Conservation (phyloP, 2,329 filamentous ascomycete species). For the Diplodia scrobiculata region DNA sequence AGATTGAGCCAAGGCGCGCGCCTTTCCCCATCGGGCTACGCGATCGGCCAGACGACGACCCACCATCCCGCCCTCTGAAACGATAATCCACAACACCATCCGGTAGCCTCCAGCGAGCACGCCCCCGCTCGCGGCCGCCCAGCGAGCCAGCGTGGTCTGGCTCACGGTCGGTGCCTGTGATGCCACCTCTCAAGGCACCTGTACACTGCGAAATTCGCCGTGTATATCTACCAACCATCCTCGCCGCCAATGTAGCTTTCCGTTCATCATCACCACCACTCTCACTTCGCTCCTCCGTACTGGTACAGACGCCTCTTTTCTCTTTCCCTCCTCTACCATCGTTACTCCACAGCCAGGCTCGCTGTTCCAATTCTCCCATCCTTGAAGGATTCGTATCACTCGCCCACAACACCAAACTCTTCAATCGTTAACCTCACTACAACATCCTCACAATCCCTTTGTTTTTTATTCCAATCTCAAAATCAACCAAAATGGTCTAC, state of each 20-base stretch:
- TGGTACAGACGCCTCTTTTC: background rate
- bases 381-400: background rate
- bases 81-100: conserved; percentile 15
- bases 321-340: background rate
- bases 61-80: background rate
- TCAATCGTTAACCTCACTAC: background rate
- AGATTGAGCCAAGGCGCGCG: conserved; percentile 1
- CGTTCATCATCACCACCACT: conserved; percentile 3
- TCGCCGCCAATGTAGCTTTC: background rate
- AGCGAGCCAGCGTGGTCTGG: background rate
- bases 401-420: background rate
- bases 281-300: background rate
- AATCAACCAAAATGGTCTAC: conserved; percentile 9
- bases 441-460: too few relatives aligned
- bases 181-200: background rate
- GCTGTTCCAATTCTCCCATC: background rate
- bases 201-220: background rate
- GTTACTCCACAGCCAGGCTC: conserved; percentile 3
- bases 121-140: background rate
- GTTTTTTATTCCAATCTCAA: too few relatives aligned
- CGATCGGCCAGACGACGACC: conserved; percentile 6
- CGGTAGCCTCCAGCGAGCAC: background rate
- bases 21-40: conserved; percentile 7
- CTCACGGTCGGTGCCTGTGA: background rate
- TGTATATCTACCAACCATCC: background rate